These are phyloP conservation scores for Metschnikowia anglica DNA, from an alignment of 805 yeast genomes.

Conservation along the genomic window DNA sequence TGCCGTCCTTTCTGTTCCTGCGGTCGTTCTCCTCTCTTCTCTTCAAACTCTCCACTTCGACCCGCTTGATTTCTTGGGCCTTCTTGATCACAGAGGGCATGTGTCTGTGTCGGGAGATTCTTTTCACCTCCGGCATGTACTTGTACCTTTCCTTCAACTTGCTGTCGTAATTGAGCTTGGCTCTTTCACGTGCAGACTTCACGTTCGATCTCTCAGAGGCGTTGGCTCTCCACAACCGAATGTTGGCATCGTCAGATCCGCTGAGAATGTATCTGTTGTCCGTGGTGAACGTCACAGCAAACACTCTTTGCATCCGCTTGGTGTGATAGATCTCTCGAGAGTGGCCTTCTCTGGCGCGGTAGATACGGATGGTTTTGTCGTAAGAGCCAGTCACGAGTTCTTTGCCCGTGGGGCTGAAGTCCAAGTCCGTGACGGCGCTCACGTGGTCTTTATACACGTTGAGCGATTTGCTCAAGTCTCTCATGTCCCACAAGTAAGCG, in stretches of 20 bases:
- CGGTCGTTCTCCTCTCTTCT: conserved; percentile 82
- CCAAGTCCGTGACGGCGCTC: conserved; percentile 91
- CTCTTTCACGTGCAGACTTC: conserved; percentile 74
- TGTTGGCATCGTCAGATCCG: conserved; percentile 96
- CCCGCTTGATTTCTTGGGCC: conserved; percentile 80
- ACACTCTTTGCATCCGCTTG: conserved; percentile 94
- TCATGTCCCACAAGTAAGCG: conserved; percentile 93
- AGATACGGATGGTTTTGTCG: conserved; percentile 88
- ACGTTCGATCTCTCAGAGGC: conserved; percentile 84
- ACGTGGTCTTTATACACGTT: conserved; percentile 95
- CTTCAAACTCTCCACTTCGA: conserved; percentile 71
- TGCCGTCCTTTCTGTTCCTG: conserved; percentile 66
- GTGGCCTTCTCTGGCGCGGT: conserved; percentile 75
- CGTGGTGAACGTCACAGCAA: conserved; percentile 79
- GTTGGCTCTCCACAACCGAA: conserved; percentile 86
- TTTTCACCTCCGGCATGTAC: conserved; percentile 92
- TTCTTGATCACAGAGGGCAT: conserved; percentile 84
- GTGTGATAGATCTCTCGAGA: conserved; percentile 95
- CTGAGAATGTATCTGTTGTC: conserved; percentile 84
- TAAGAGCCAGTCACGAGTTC: conserved; percentile 94
- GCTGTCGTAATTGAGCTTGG: conserved; percentile 84
- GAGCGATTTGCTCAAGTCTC: conserved; percentile 76
- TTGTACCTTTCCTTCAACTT: conserved; percentile 90
- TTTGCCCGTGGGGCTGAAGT: conserved; percentile 95
- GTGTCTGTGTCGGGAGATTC: conserved; percentile 91